Evolutionary conservation across 2,329 filamentous ascomycete genomes (phyloP).

Genomic region (Sporothrix schenckii): DNA sequence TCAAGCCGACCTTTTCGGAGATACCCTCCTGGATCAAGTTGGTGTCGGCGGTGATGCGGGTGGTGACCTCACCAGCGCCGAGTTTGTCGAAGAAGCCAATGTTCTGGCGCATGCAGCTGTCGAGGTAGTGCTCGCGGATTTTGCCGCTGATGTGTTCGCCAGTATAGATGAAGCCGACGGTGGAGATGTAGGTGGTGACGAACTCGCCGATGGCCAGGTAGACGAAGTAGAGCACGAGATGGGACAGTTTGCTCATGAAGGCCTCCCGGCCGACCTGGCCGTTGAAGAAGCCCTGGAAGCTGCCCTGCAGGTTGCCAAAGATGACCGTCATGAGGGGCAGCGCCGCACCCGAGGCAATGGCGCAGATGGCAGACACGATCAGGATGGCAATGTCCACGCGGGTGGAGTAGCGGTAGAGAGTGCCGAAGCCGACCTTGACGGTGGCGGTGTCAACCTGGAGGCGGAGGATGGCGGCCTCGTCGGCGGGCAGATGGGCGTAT

Average conservation of each 20-base stretch:
- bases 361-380: slow-evolving; percentile 60
- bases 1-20: slow-evolving; percentile 83
- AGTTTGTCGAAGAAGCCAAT: slow-evolving; percentile 93
- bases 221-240: slow-evolving; percentile 77
- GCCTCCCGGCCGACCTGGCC: slow-evolving; percentile 51
- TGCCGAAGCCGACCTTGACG: slow-evolving; percentile 64
- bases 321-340: slow-evolving; percentile 80
- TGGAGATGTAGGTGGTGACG: slow-evolving; percentile 74
- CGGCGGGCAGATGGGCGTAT: slow-evolving; percentile 63
- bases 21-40: slow-evolving; percentile 93
- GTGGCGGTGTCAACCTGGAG: slow-evolving; percentile 68
- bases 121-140: slow-evolving; percentile 80
- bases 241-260: slow-evolving; percentile 63
- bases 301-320: slow-evolving; percentile 74
- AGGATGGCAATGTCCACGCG: slow-evolving; percentile 67
- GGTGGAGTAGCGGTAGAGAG: slow-evolving; percentile 72
- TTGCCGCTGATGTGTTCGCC: slow-evolving; percentile 78
- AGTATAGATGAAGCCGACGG: slow-evolving; percentile 86
- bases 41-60: slow-evolving; percentile 89
- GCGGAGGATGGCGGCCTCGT: slow-evolving; percentile 69
- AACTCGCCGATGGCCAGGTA: slow-evolving; percentile 85
- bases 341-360: slow-evolving; percentile 67
- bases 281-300: slow-evolving; percentile 67
- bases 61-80: slow-evolving; percentile 90
- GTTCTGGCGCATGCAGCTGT: slow-evolving; percentile 82